These are phyloP conservation scores for Candida chauliodis DNA, from an alignment of 805 yeast species.

Conservation along the genomic window DNA sequence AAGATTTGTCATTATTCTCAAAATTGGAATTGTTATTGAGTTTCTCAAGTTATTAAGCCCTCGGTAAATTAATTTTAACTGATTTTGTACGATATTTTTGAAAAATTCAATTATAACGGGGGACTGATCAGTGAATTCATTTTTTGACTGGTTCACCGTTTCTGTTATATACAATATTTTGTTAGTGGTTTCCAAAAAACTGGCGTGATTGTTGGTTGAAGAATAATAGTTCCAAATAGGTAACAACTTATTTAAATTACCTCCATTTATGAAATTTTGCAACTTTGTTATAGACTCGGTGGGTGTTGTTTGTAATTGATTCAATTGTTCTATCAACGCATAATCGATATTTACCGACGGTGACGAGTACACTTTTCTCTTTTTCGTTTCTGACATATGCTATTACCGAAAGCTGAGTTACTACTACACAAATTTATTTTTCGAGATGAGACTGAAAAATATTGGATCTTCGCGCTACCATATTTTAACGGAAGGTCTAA, in stretches of 20 bases:
- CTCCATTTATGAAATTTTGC: conserved; percentile 23
- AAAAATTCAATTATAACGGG: conserved; percentile 35
- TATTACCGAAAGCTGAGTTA: too few species aligned
- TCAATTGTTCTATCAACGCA: conserved; percentile 11
- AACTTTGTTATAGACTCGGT: conserved; percentile 11
- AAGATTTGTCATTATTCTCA: conserved; percentile 54
- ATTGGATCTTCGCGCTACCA: too few species aligned
- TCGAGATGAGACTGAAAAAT: conserved; percentile 2
- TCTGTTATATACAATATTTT: conserved; percentile 32
- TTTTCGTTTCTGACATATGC: conserved; percentile 10
- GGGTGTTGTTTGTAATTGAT: conserved; percentile 4
- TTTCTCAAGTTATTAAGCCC: conserved; percentile 59
- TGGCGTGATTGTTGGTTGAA: conserved; percentile 50
- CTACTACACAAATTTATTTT: neutral
- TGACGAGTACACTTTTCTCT: conserved; percentile 7
- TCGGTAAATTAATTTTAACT: conserved; percentile 64
- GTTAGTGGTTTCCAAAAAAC: conserved; percentile 43
- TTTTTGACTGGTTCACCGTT: conserved; percentile 11
- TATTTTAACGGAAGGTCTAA: too few species aligned
- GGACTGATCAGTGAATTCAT: conserved; percentile 9
- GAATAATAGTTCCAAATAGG: conserved; percentile 40
- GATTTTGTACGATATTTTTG: conserved; percentile 50
- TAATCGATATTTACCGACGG: conserved; percentile 14
- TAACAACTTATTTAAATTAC: conserved; percentile 29
- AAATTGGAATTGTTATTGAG: conserved; percentile 55